phyloP scores from a whole-genome alignment of 768 basidiomycete genomes.

The Trametes meyenii region DNA sequence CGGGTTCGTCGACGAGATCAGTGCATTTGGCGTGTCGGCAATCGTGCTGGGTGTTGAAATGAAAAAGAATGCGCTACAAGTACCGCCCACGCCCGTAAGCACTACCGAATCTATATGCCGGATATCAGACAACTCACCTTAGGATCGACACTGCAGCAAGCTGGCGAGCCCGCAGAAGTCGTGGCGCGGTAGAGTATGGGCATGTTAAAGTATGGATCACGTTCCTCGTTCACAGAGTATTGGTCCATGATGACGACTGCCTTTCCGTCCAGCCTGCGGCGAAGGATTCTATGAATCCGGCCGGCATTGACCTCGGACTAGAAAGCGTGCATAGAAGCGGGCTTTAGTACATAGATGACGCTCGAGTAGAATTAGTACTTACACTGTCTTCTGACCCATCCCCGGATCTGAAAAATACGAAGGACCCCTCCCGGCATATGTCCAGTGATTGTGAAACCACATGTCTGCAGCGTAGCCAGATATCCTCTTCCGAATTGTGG shows the following conservation, averaged over 20 bases:
- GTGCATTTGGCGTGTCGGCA: conserved; percentile 23
- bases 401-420: no score
- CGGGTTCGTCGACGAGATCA: conserved; percentile 4
- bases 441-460: background rate
- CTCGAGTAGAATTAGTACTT: no score
- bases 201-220: conserved; percentile 9
- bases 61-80: conserved; percentile 25
- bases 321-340: no score
- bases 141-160: background rate
- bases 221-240: background rate
- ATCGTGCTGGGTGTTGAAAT: conserved; percentile 33
- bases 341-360: no score
- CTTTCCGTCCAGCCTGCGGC: background rate
- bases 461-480: background rate
- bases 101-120: background rate
- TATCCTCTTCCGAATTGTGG: no score
- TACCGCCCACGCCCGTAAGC: background rate
- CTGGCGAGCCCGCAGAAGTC: background rate
- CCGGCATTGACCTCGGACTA: background rate
- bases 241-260: background rate
- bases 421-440: background rate
- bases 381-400: no score
- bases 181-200: background rate
- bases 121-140: background rate
- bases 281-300: background rate